phyloP scores from a whole-genome alignment of 208 protist genomes.

The Lotmaria passim region DNA sequence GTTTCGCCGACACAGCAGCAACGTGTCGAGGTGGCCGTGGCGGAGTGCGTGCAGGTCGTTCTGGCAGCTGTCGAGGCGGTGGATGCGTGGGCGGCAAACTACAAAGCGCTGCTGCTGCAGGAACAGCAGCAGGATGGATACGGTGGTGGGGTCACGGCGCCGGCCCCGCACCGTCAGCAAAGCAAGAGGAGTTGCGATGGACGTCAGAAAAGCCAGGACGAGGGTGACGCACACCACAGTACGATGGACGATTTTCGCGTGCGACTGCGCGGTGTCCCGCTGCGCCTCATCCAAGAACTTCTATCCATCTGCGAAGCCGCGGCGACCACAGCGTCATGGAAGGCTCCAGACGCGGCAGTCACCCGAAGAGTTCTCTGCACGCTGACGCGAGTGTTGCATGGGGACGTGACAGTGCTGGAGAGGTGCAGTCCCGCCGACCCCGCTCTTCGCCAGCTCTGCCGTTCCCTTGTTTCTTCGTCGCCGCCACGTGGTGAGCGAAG shows the following conservation, averaged over 20 bases:
- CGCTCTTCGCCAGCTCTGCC: neutral
- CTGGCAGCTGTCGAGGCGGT: constrained; percentile 18
- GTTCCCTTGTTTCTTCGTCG: too few relatives aligned
- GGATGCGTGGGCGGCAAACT: constrained; percentile 20
- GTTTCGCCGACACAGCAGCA: constrained; percentile 28
- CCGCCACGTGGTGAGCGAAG: neutral
- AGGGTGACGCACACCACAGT: neutral
- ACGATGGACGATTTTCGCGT: constrained; percentile 3
- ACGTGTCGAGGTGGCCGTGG: constrained; percentile 9
- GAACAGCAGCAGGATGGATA: neutral
- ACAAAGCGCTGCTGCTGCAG: neutral
- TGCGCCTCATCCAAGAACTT: neutral
- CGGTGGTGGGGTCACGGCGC: neutral
- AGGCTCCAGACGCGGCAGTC: neutral
- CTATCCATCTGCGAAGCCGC: neutral
- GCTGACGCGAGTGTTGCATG: neutral
- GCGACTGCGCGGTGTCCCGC: neutral
- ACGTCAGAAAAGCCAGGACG: neutral
- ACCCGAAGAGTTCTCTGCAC: neutral
- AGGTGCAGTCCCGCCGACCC: constrained; percentile 1
- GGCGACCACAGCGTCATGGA: neutral
- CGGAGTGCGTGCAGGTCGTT: constrained; percentile 33
- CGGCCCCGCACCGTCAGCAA: too few relatives aligned
- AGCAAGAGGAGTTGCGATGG: neutral
- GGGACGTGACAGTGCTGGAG: neutral